These are phyloP conservation scores for Hymenoscyphus repandus DNA, from an alignment of 2,329 filamentous ascomycete genomes.

Conservation along the genomic window DNA sequence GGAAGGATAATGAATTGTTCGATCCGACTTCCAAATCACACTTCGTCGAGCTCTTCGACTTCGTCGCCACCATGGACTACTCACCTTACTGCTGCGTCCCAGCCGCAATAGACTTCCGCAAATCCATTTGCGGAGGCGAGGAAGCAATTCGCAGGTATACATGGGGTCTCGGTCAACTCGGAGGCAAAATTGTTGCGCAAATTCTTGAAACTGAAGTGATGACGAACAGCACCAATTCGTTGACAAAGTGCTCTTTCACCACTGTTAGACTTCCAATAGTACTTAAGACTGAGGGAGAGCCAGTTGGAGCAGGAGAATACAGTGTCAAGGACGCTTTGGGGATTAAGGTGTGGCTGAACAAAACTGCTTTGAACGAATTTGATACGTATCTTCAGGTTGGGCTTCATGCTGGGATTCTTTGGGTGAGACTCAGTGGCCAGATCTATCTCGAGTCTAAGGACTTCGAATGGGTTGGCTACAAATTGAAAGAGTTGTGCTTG, in stretches of 20 bases:
- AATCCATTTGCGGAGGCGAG: constrained; percentile 66
- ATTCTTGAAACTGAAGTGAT: constrained; percentile 66
- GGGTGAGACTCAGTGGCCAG: constrained; percentile 72
- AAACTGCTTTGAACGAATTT: constrained; percentile 42
- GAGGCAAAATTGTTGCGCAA: constrained; percentile 53
- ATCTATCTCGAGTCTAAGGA: constrained; percentile 74
- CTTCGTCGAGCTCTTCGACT: constrained; percentile 71
- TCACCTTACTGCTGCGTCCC: constrained; percentile 68
- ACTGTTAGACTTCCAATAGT: constrained; percentile 68
- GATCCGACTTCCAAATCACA: constrained; percentile 34
- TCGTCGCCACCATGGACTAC: constrained; percentile 70
- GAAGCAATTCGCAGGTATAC: constrained; percentile 60
- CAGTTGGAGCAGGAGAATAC: constrained; percentile 22
- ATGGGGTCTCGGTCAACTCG: constrained; percentile 56
- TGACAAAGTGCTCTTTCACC: constrained; percentile 63
- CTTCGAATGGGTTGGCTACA: constrained; percentile 62
- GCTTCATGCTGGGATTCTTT: constrained; percentile 54
- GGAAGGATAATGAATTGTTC: constrained; percentile 24
- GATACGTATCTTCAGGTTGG: constrained; percentile 61
- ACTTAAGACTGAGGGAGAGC: constrained; percentile 16
- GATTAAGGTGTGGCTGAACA: constrained; percentile 45
- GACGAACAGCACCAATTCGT: constrained; percentile 54
- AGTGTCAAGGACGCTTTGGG: constrained; percentile 45
- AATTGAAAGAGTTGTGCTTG: constrained; percentile 41
- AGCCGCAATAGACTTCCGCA: constrained; percentile 67